Base-by-base conservation (phyloP, 2,329 filamentous ascomycete species). In the Verticillium tricorpus region DNA sequence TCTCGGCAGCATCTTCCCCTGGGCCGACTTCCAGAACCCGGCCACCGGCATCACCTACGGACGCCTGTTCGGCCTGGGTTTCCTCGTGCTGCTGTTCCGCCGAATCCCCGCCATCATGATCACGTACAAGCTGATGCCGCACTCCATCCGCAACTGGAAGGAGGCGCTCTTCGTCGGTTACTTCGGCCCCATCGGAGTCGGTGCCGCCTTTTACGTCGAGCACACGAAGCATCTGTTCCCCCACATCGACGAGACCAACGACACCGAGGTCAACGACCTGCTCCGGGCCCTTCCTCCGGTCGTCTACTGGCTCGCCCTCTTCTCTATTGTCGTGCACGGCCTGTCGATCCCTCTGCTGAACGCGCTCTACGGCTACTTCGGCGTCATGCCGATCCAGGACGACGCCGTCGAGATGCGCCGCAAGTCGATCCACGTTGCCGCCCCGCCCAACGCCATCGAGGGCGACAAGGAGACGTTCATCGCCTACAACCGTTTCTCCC, bases 121-220 rank as follows among this genome's bases (percentile, higher is more conserved):
- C 11, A 74, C 77, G 1, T 87, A 86, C 70, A 83, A 81, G 65
- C 72, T 84, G 7, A 84, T 87, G 80, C 82, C 83, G 0, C 72
- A 73, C 2, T 76, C 80, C 0, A 78, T 81, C 61, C 77, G 77
- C n/a, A 73, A 78, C 66, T 85, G 80, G 76, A 83, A 81, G 65
- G 84, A 87, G 63, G 85, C 84, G 0, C 67, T 87, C 0, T 87
- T 87, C 62, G 84, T 87, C 82, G 85, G 85, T 0, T 86, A 86
- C 63, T 93, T 93, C 67, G 90, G 90, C 0, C 90, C 90, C 0
- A 92, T 93, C 56, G 90, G 90, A 2, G 89, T 91, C 9, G 89
- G 87, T 22, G 90, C 90, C 0, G 82, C 92, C 28, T 93, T 92
- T 72, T 93, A 93, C 72, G 80, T 93, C 15, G 77, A 81, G 65